Evolutionary conservation across 208 protist genomes (phyloP), one percentile per base, ranked within the genome.

Genomic region (Acanthamoeba sp.): DNA sequence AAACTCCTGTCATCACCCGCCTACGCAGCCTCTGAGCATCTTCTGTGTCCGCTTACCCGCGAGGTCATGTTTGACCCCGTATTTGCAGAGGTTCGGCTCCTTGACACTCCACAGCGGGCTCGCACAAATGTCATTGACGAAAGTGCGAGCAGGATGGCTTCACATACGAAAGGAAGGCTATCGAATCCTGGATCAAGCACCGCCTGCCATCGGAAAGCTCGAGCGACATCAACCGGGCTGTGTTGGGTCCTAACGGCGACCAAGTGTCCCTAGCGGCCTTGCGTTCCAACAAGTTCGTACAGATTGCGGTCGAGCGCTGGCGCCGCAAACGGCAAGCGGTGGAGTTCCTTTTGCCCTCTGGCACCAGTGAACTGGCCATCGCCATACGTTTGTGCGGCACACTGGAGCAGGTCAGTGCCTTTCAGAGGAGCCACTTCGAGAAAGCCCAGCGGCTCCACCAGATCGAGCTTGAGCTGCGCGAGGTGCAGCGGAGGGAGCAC

Each of bases 11-110:
- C 12, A 5, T n/a, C 32, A 9, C 73, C 73, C 38, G 14, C 32
- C n/a, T 84, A 40, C 73, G 40, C 73, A 5, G 36, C 73, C 1
- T 36, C 73, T 1, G 38, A 84, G 32, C 73, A 84, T 38, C 40
- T 84, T 10, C 48, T 84, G 38, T 84, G 73, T 22, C 73, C 73
- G 38, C 34, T 84, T 6, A 27, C 14, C 14, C 73, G 38, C 40
- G 27, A 84, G 73, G 32, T 84, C 73, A 84, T 84, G 73, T 5
- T 27, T 16, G 73, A 84, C 14, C 73, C 73, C 32, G 40, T 84
- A 9, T 84, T 84, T 29, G 73, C 73, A 0, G 73, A 55, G 73
- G 73, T 84, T 52, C 32, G 73, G 14, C 1, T 16, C 34, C 20
- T n/a, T 29, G 9, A 73, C 32, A 36, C 27, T 59, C 52, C 14